These are phyloP conservation scores for Phytophthora chlamydospora DNA, from an alignment of 352 stramenopile genomes.

Conservation along the genomic window DNA sequence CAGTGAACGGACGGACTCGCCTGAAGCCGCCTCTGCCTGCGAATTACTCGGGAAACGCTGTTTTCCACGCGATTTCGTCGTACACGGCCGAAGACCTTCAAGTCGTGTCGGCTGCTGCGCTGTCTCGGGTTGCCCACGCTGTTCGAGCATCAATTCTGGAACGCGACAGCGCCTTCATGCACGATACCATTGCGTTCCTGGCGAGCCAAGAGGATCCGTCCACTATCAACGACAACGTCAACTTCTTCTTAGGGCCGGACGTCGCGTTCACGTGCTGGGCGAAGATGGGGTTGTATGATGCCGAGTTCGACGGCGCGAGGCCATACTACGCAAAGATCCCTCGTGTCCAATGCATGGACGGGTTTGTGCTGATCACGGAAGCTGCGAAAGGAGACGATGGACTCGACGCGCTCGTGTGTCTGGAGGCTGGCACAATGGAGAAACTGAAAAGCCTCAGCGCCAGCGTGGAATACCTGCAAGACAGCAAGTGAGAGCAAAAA, in stretches of 20 bases:
- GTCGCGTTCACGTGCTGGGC: constrained; percentile 65
- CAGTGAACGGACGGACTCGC: constrained; percentile 43
- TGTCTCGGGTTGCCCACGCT: constrained; percentile 34
- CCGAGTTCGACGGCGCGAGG: constrained; percentile 43
- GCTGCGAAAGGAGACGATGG: constrained; percentile 23
- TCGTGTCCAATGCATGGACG: constrained; percentile 45
- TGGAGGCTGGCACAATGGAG: constrained; percentile 22
- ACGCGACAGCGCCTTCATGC: constrained; percentile 48
- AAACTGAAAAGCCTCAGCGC: constrained; percentile 16
- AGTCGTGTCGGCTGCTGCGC: background rate
- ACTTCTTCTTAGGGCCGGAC: constrained; percentile 64
- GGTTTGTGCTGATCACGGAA: constrained; percentile 56
- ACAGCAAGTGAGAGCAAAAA: background rate
- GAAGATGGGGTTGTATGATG: constrained; percentile 63
- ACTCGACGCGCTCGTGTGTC: constrained; percentile 31
- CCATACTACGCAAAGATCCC: constrained; percentile 44
- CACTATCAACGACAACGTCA: constrained; percentile 46
- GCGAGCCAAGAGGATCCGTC: constrained; percentile 28
- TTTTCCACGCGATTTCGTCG: constrained; percentile 46
- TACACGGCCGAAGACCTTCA: constrained; percentile 15
- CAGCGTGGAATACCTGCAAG: constrained; percentile 18
- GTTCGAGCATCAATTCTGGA: constrained; percentile 53
- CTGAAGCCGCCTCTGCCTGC: constrained; percentile 41
- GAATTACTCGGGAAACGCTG: constrained; percentile 49
- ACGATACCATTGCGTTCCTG: constrained; percentile 66